Evolutionary conservation across 139 green algal genomes (phyloP), one percentile per base, ranked within the genome.

Genomic region (Nannochloris sp.): DNA sequence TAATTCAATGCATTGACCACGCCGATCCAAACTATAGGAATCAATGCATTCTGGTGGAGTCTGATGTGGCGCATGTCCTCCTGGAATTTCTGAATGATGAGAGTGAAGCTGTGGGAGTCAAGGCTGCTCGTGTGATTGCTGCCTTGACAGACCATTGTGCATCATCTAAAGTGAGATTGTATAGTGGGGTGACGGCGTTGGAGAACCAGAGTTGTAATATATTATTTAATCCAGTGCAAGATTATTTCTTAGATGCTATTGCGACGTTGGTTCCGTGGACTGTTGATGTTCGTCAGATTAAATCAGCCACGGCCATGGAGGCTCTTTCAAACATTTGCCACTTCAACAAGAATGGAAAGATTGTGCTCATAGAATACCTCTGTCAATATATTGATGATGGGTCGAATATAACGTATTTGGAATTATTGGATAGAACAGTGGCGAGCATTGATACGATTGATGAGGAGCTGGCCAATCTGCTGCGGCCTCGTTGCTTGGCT

Each of bases 201-300:
- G 68, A 75, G 17, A 57, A 23, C 2, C 26, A 16, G 1, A 29
- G 67, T 40, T 43, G 59, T 14, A 63, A 51, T 3, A 30, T 64
- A 5, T 20, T n/a, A 17, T 50, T 75, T n/a, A 75, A 75, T 61
- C 68, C 68, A 43, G 56, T 63, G n/a, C 68, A 75, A 20, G 10
- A 48, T 4, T 62, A 23, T 26, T 63, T 68, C n/a, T 30, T 68
- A 49, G 43, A 68, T 13, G 26, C 67, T 0, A 20, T 74, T 29
- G 13, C 59, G 1, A 14, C 56, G n/a, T 49, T 74, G 8, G 67
- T 74, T n/a, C 58, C 58, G 16, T 58, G 63, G 60, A 46, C 56
- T 33, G 12, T 60, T n/a, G 12, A 28, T 5, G 23, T n/a, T 28
- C 14, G 36, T 20, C 40, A 51, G 12, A 29, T 40, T 4, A 57